Evolutionary conservation across 495 filamentous ascomycete species (phyloP), one percentile per base, ranked within the genome.

Genomic region (Filosporella fistucella): DNA sequence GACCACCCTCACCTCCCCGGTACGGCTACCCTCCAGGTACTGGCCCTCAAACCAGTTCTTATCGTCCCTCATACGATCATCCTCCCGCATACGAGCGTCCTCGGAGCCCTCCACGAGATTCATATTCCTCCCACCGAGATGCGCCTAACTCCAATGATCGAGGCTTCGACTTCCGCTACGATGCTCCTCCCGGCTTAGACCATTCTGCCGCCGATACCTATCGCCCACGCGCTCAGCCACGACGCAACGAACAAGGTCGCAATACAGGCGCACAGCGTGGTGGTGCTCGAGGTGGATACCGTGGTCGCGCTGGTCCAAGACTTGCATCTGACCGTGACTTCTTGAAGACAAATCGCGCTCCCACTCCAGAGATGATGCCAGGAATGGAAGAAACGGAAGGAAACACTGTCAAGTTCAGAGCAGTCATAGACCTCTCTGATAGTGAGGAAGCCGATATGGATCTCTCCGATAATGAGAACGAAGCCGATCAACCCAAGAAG

Each of bases 381-480:
- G 59, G 53, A 12, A 56, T 62, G 44, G 56, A 58, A 16, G 58
- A 47, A 13, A 60, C 71, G 41, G 54, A 59, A 7, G 50, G 61
- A 3, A 56, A 57, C 1, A 66, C 63, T 23, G 62, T 63, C 9
- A 75, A 63, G 24, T 75, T 70, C 51, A 60, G 66, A 34, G 51
- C 73, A 12, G 47, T 83, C 1, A 74, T 80, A 7, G 75, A 85
- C 7, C 63, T 89, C 14, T 86, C 85, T 21, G 82, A 88, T 52
- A 86, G 81, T 54, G 88, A 88, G 23, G 83, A 86, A 60, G 72
- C 70, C 4, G 77, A 75, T 10, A 88, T 89, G 85, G 75, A 82
- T 22, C 61, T 71, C 21, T 71, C 71, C 8, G 72, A 75, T 37
- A 68, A 69, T 1, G 71, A 74, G 29, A 42, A 56, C 29, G 67